Evolutionary conservation across 2,329 filamentous ascomycete genomes (phyloP).

Genomic region (Colletotrichum sp.): DNA sequence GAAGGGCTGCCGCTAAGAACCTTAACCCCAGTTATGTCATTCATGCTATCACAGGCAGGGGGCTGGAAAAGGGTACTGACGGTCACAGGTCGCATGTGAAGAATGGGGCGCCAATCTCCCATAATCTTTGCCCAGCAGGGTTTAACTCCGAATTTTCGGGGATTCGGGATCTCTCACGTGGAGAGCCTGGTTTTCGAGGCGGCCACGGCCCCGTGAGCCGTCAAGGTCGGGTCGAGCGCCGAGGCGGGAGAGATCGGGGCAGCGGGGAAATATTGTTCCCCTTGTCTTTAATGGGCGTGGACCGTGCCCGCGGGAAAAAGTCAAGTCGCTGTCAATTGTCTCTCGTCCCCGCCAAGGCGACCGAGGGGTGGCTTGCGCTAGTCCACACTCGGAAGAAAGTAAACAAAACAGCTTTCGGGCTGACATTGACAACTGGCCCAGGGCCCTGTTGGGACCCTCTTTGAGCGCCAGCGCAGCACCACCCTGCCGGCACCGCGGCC

Average conservation of each 20-base stretch:
- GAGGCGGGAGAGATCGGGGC: not conserved
- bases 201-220: not conserved
- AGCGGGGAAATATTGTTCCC: slow-evolving; percentile 17
- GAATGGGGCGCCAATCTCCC: not conserved
- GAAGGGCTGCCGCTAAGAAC: slow-evolving; percentile 13
- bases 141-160: not conserved
- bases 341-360: not conserved
- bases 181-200: not conserved
- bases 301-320: not conserved
- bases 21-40: slow-evolving; percentile 23
- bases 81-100: slow-evolving; percentile 13
- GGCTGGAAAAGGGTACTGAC: not conserved
- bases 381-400: not conserved
- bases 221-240: not conserved
- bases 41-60: slow-evolving; percentile 10
- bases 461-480: not conserved
- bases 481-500: not conserved
- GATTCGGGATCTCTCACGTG: slow-evolving; percentile 6
- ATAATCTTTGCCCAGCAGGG: not conserved
- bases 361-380: not conserved
- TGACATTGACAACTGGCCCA: slow-evolving; percentile 3
- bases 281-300: not conserved
- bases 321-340: not conserved
- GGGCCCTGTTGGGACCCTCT: not conserved
- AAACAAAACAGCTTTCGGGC: slow-evolving; percentile 16